Base-by-base conservation (phyloP, 352 stramenopile genomes). In the Aphanomyces cochlioides region DNA sequence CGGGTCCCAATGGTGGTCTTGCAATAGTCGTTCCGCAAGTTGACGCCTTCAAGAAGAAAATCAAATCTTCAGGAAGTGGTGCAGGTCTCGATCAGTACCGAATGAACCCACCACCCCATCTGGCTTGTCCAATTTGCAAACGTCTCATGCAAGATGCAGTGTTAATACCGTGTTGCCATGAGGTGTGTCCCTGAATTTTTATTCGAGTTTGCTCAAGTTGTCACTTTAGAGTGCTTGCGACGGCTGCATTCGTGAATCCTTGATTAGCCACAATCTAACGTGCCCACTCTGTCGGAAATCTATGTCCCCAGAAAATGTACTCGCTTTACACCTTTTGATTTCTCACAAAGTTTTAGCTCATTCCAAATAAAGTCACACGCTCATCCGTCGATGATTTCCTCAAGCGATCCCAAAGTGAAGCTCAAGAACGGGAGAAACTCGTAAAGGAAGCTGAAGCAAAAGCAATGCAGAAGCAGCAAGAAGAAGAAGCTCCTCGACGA, bases 31-130 rank as follows among this genome's bases (percentile, higher is more conserved):
- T 91, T 87, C 79, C 85, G 69, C 85, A 93, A 82, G 93, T 90
- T 88, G 90, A 92, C 81, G 90, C 93, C 74, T 95, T 95, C 81
- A 88, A 82, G 88, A 95, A 95, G 90, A 89, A 92, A 88, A 90
- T 95, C 81, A 83, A 83, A 72, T 86, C 85, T 73, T 93, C 85
- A 72, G 87, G 87, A 83, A 85, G 87, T 78, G 92, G 85, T 78
- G 84, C 87, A 77, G 92, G 85, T 59, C 85, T 95, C 84, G 87
- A 95, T 76, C 85, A 95, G 85, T 90, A 92, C 78, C 91, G 92
- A 81, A 88, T 83, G 74, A 93, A 90, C 79, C 87, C 87, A 79
- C 87, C 87, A 77, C 84, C 91, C 77, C 87, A 95, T 74, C 88
- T 95, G 72, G 85, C 87, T 79, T 95, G 87, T 82, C 87, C 84